A percentile compares a stretch with the other conserved stretches of the same genome.
These are phyloP conservation scores for Stipa capillata DNA, from an alignment of 176 grass and related monocot species.

Conservation along the genomic window DNA sequence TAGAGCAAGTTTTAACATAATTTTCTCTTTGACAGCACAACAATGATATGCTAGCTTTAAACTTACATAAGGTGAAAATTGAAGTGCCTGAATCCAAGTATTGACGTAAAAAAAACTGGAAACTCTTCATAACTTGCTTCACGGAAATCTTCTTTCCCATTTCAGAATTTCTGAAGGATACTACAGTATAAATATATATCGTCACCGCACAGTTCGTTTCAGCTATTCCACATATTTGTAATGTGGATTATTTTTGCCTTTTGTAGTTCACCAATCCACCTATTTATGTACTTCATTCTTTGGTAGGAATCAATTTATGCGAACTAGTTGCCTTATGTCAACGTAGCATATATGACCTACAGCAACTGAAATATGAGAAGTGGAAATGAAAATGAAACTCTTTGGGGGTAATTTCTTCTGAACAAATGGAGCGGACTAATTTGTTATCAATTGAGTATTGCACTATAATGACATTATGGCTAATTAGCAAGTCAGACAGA, in stretches of 20 bases:
- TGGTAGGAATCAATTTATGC: background rate
- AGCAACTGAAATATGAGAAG: background rate
- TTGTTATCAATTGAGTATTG: background rate
- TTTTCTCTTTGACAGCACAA: background rate
- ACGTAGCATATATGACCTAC: background rate
- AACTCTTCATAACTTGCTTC: background rate
- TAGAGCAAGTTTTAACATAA: background rate
- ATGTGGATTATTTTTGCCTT: background rate
- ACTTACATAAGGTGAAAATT: background rate
- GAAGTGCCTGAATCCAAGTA: background rate
- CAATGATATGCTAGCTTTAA: background rate
- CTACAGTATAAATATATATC: background rate
- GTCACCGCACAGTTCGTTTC: background rate
- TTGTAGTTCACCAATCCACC: background rate
- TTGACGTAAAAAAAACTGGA: background rate
- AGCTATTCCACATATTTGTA: too few species aligned
- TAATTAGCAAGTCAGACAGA: too few species aligned
- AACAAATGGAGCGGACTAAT: background rate
- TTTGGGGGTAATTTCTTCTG: background rate
- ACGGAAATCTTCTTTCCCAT: background rate
- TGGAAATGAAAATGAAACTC: background rate
- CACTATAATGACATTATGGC: background rate
- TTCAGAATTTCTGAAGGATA: background rate
- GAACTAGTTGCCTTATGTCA: background rate
- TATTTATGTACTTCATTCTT: background rate